phyloP scores from a whole-genome alignment of 257 asterid species.

The Solanum sitiens region DNA sequence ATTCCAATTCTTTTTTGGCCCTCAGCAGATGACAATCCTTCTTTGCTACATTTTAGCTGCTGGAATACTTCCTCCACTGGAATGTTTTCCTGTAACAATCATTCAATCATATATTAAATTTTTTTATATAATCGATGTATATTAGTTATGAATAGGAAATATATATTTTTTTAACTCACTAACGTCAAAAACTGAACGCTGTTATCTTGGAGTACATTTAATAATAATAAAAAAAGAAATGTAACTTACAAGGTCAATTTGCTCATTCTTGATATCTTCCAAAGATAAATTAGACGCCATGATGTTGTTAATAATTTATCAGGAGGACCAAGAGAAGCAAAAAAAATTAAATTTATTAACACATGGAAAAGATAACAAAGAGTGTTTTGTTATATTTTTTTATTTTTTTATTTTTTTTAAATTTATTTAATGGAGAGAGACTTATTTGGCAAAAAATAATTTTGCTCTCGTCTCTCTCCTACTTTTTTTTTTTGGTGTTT shows the following conservation, averaged over 20 bases:
- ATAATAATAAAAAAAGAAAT: neutral
- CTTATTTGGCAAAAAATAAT: neutral
- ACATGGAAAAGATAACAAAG: neutral
- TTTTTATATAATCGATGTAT: neutral
- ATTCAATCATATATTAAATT: neutral
- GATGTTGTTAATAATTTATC: neutral
- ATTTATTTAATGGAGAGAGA: neutral
- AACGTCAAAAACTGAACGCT: neutral
- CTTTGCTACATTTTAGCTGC: conserved; percentile 45
- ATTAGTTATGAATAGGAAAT: neutral
- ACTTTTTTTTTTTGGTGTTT: neutral
- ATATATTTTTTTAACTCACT: neutral
- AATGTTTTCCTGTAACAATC: conserved; percentile 39
- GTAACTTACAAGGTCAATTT: conserved; percentile 51
- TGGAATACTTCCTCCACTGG: conserved; percentile 71
- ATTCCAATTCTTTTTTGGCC: conserved; percentile 51
- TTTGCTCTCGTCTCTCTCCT: neutral
- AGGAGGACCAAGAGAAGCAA: neutral
- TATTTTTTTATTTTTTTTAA: too few species aligned
- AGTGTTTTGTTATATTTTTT: neutral
- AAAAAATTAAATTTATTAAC: neutral
- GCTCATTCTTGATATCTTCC: conserved; percentile 57
- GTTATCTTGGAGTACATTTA: too few species aligned
- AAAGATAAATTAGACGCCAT: conserved; percentile 40
- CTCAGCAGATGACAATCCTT: conserved; percentile 50